Evolutionary conservation across 495 filamentous ascomycete species (phyloP).

Genomic region (Talaromyces liani): DNA sequence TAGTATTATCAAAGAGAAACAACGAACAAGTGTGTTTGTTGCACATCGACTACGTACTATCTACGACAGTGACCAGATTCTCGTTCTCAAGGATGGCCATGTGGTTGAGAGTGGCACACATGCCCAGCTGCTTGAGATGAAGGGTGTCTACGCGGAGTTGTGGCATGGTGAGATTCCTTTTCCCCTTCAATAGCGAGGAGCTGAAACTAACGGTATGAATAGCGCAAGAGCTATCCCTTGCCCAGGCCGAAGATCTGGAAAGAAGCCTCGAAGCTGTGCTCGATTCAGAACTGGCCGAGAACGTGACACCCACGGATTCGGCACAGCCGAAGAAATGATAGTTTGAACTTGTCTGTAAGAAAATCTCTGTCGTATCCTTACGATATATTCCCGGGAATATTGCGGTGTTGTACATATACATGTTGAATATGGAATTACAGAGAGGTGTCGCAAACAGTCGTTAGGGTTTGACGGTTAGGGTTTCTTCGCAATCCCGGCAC

Average conservation of each 20-base stretch:
- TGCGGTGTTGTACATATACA: not conserved
- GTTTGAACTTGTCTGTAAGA: not conserved
- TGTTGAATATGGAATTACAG: not conserved
- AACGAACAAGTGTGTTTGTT: constrained; percentile 85
- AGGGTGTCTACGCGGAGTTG: constrained; percentile 79
- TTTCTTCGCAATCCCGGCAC: not conserved
- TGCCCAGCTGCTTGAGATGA: constrained; percentile 66
- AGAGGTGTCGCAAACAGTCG: not conserved
- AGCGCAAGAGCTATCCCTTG: constrained; percentile 42
- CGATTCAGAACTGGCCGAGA: constrained; percentile 2
- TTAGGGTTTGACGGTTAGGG: not conserved
- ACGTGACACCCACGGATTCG: not conserved
- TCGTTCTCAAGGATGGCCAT: constrained; percentile 75
- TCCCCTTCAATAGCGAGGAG: not conserved
- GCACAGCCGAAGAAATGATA: not conserved
- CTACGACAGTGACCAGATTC: constrained; percentile 88
- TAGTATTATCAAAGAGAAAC: constrained; percentile 82
- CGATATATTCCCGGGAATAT: not conserved
- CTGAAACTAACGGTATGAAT: not conserved
- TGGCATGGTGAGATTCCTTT: constrained; percentile 66
- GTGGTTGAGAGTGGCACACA: constrained; percentile 87
- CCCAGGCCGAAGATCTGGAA: constrained; percentile 26
- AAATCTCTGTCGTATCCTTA: not conserved
- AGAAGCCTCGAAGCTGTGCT: constrained; percentile 15
- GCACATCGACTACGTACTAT: constrained; percentile 90